Base-by-base conservation (phyloP, 164 flowering plant genomes). In the Vitis rupestris region DNA sequence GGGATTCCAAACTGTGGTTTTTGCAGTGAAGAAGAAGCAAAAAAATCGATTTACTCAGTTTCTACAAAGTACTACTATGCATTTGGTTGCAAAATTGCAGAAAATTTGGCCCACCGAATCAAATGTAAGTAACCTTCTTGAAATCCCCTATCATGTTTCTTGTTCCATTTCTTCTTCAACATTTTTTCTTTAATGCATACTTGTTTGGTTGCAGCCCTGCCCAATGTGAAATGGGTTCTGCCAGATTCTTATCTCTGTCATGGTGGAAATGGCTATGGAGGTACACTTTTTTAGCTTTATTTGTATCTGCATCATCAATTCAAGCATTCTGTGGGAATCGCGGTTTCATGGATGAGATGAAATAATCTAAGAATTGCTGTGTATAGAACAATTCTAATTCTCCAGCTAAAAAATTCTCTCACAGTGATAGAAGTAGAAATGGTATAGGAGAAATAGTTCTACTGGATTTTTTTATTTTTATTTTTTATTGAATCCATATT, bases 11-110 rank as follows among this genome's bases (percentile, higher is more conserved):
- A 47, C 50, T 65, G 44, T 37, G 44, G 44, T 37, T 37, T 37
- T 37, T 37, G 72, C 75, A 81, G 84, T 64, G 80, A 74, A 59
- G 80, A 79, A 59, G 80, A 74, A 48, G 84, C 84, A 10, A 81
- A 61, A 78, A 76, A 50, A 63, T 70, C 75, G 3, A 81, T 81
- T 9, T 81, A 81, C 65, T 81, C 84, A 7, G 84, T 81, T 63
- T 78, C 82, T 1, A 81, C 82, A 0, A 76, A 72, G 58, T 74
- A 72, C 72, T 79, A 81, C 54, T 79, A 73, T 71, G 80, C 84
- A 53, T 78, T 81, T 70, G 74, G 82, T 23, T 72, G 73, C 74
- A 54, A 52, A 31, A 63, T 76, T 11, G 29, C 73, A 2, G 70
- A 76, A 65, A 52, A 66, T 23, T 5, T 74, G 17, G 37, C 70